phyloP scores from a whole-genome alignment of 768 basidiomycete genomes.

The Sporobolomyces phaffii region DNA sequence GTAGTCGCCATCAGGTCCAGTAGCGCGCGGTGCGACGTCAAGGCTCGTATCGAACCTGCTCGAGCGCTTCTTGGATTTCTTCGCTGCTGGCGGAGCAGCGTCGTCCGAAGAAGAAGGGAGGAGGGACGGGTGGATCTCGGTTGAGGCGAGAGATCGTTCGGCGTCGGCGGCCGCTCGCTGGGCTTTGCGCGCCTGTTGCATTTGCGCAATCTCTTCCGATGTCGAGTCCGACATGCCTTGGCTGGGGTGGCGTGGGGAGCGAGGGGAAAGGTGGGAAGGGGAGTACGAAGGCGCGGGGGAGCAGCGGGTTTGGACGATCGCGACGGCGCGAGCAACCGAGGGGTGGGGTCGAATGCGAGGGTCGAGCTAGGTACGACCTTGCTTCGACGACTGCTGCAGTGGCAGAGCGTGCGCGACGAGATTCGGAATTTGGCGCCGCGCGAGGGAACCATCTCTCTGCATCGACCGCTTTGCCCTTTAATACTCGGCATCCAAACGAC shows the following conservation, averaged over 20 bases:
- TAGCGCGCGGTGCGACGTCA: background rate
- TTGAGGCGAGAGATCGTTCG: background rate
- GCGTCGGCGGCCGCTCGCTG: no score
- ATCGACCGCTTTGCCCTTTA: no score
- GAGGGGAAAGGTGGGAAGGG: background rate
- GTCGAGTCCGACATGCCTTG: slow-evolving; percentile 26
- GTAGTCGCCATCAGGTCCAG: background rate
- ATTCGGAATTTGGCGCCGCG: no score
- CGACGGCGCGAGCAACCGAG: background rate
- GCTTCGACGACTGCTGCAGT: no score
- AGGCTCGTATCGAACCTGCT: slow-evolving; percentile 1
- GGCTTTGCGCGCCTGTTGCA: slow-evolving; percentile 22
- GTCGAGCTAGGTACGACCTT: no score
- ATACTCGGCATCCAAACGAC: no score
- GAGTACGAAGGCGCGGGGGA: background rate
- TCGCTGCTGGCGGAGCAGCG: background rate
- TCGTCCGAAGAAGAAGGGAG: background rate
- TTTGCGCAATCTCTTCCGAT: slow-evolving; percentile 28
- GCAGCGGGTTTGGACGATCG: background rate
- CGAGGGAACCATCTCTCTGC: no score
- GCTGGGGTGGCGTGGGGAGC: background rate
- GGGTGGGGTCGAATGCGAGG: background rate
- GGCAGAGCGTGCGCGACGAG: no score
- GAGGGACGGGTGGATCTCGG: slow-evolving; percentile 5
- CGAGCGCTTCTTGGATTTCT: background rate